phyloP scores from a whole-genome alignment of 75 land plant species.

The Sequoiadendron giganteum region DNA sequence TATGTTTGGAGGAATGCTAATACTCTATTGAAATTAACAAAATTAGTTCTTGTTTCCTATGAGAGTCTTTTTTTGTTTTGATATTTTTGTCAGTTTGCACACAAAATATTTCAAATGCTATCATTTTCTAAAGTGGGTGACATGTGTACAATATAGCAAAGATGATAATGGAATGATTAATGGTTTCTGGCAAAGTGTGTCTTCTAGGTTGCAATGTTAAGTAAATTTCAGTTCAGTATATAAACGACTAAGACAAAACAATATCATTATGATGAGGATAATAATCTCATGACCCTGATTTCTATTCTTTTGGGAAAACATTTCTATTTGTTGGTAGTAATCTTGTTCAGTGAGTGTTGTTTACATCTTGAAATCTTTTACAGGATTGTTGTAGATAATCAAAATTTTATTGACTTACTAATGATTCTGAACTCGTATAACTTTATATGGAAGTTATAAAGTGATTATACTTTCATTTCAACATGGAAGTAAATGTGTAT shows the following conservation, averaged over 20 bases:
- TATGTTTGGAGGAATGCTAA: neutral
- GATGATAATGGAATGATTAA: neutral
- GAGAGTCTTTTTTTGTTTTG: neutral
- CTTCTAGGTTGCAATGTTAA: neutral
- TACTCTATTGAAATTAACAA: neutral
- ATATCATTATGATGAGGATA: neutral
- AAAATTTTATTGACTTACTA: neutral
- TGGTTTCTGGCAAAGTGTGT: neutral
- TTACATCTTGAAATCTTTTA: neutral
- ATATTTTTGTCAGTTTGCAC: neutral
- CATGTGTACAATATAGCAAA: neutral
- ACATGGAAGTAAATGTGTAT: neutral
- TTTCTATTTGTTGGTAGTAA: neutral
- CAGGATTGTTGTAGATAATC: neutral
- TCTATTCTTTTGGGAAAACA: neutral
- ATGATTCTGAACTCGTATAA: neutral
- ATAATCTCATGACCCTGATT: neutral
- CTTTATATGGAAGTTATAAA: neutral
- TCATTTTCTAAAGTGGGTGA: neutral
- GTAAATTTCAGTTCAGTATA: neutral
- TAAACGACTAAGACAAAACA: neutral
- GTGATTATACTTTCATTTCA: neutral
- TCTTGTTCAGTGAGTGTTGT: neutral
- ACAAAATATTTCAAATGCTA: neutral
- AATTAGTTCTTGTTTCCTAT: neutral